Evolutionary conservation across 2,329 filamentous ascomycete genomes (phyloP).

Genomic region (Nemania diffusa): DNA sequence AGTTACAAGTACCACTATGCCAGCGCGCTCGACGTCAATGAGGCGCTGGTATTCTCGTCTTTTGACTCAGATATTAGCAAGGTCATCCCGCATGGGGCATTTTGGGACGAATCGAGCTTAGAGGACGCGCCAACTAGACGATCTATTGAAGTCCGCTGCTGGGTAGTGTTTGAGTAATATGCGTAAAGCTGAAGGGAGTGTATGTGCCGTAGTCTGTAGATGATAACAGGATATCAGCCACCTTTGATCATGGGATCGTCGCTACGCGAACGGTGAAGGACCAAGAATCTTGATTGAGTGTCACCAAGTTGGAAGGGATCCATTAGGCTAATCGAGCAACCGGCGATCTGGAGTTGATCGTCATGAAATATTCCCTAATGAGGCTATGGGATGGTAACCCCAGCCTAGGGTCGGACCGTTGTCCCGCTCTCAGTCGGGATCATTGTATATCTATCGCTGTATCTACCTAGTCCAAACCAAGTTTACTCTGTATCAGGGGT

Average conservation of each 20-base stretch:
- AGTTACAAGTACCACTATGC: constrained; percentile 47
- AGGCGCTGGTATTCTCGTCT: constrained; percentile 46
- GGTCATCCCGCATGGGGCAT: constrained; percentile 46
- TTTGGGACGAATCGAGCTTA: constrained; percentile 46
- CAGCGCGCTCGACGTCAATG: constrained; percentile 43
- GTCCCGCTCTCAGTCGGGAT: constrained; percentile 7
- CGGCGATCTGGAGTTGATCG: constrained; percentile 18
- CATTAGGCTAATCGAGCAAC: constrained; percentile 14
- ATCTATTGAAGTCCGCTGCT: constrained; percentile 47
- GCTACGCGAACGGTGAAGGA: constrained; percentile 4
- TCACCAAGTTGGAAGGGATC: constrained; percentile 12
- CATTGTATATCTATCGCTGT: background rate
- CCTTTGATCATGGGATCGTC: constrained; percentile 4
- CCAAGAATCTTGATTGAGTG: constrained; percentile 24
- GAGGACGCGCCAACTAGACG: constrained; percentile 43
- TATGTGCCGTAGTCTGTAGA: constrained; percentile 10
- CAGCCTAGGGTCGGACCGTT: constrained; percentile 20
- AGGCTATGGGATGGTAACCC: constrained; percentile 1
- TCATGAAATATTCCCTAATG: constrained; percentile 14
- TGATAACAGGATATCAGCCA: constrained; percentile 1
- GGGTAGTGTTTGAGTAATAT: constrained; percentile 44
- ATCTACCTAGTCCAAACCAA: background rate
- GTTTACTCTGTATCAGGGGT: background rate
- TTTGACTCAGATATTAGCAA: constrained; percentile 46
- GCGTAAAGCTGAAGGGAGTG: background rate